Evolutionary conservation across 257 asterid genomes (phyloP).

Genomic region (Nicotiana otophora): DNA sequence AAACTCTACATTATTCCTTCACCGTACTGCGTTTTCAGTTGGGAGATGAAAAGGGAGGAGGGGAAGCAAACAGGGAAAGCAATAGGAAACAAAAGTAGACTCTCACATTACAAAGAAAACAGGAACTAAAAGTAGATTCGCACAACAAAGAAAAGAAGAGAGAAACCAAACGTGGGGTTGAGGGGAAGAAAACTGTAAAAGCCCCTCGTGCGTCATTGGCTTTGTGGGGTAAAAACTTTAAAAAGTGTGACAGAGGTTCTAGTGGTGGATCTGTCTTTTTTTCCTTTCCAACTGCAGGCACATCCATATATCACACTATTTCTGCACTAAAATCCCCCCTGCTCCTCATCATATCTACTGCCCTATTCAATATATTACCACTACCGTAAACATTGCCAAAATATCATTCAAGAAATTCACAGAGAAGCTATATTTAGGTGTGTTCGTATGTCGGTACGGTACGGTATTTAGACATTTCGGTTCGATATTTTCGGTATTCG

Average conservation of each 20-base stretch:
- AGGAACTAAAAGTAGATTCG: too few species aligned
- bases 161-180: too few species aligned
- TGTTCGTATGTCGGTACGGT: too few species aligned
- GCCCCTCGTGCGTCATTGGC: slow-evolving; percentile 13
- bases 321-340: not conserved
- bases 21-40: too few species aligned
- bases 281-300: not conserved
- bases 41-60: too few species aligned
- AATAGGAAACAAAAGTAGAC: slow-evolving; percentile 10
- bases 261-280: slow-evolving; percentile 9
- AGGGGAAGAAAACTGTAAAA: not conserved
- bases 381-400: not conserved
- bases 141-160: too few species aligned
- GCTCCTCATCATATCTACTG: not conserved
- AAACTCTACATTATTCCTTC: too few species aligned
- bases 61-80: not conserved
- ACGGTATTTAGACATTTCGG: too few species aligned
- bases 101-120: not conserved
- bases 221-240: slow-evolving; percentile 11
- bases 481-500: too few species aligned
- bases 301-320: not conserved
- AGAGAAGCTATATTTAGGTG: too few species aligned
- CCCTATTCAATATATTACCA: not conserved
- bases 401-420: not conserved
- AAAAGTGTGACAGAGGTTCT: not conserved